Percentiles rank a stretch among this genome's conserved stretches.
Conservation (phyloP, 2,329 filamentous ascomycete genomes). For the Curvularia lunata region DNA sequence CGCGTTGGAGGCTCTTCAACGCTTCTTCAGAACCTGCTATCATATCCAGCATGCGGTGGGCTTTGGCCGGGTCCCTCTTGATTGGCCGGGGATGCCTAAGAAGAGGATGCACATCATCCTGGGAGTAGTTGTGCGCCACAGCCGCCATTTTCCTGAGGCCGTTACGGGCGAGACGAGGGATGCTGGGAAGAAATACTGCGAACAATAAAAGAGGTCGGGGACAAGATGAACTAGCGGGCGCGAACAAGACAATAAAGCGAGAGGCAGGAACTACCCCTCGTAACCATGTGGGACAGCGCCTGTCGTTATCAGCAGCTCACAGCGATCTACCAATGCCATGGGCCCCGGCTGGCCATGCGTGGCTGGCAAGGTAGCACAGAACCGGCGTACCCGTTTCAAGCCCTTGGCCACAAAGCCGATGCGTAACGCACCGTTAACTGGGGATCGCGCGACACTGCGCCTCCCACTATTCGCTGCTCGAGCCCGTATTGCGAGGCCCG, state of each 20-base stretch:
- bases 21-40: constrained; percentile 34
- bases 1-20: constrained; percentile 24
- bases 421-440: constrained; percentile 29
- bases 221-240: constrained; percentile 18
- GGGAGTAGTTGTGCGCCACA: constrained; percentile 29
- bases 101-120: constrained; percentile 32
- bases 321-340: constrained; percentile 19
- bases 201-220: constrained; percentile 13
- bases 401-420: constrained; percentile 24
- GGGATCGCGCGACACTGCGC: constrained; percentile 31
- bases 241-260: constrained; percentile 26
- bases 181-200: constrained; percentile 12
- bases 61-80: constrained; percentile 35
- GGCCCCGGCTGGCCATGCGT: constrained; percentile 29
- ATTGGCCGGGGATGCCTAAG: constrained; percentile 36
- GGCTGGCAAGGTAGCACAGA: constrained; percentile 28
- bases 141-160: constrained; percentile 18
- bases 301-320: constrained; percentile 32
- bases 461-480: constrained; percentile 31
- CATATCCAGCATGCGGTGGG: constrained; percentile 35
- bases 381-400: constrained; percentile 30
- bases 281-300: constrained; percentile 30
- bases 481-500: constrained; percentile 25
- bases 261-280: constrained; percentile 24
- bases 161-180: constrained; percentile 14